Base-by-base conservation (phyloP, 2,329 filamentous ascomycete species). In the Sarocladium kiliense region DNA sequence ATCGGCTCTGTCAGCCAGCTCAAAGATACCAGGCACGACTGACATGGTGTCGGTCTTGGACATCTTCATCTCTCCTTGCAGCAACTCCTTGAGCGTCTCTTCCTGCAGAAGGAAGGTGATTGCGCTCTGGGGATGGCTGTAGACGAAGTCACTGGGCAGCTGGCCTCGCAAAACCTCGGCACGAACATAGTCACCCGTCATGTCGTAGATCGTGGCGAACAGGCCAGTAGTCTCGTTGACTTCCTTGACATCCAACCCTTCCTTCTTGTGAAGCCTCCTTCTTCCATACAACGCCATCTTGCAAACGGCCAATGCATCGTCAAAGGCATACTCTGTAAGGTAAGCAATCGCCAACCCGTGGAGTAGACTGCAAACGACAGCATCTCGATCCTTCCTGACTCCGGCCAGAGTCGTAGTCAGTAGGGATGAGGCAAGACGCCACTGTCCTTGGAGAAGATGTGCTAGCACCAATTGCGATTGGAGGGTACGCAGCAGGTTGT, bases 391-490 rank as follows among this genome's bases (percentile, higher is more conserved):
- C 3, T 51, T 26, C 39, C 58, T 63, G 4, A 30, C 54, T 25
- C 51, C 50, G 3, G 61, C 56, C 11, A 64, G 54, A 2, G 37
- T 37, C 11, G 23, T 51, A 2, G 63, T 58, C 3, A 64, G 55
- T 4, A 57, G 54, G 55, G 47, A 51, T 5, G 62, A 61, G 0
- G 64, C 63, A 11, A 56, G 42, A 14, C 57, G 54, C 63, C 62
- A 63, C 16, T 58, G 54, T 3, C 58, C 58, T 41, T 61, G 60
- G 12, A 62, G 55, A 19, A 66, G 57, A 51, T 63, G 59, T 50
- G 63, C 65, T 2, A 61, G 56, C 0, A 60, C 58, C 3, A 66
- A 57, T 30, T 63, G 62, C 12, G 59, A 57, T 36, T 62, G 59
- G 1, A 65, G 55, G 5, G 55, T 51, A 7, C 60, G 58, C 14